Base-by-base conservation (phyloP, 2,329 filamentous ascomycete genomes). In the Falciphora oryzae region DNA sequence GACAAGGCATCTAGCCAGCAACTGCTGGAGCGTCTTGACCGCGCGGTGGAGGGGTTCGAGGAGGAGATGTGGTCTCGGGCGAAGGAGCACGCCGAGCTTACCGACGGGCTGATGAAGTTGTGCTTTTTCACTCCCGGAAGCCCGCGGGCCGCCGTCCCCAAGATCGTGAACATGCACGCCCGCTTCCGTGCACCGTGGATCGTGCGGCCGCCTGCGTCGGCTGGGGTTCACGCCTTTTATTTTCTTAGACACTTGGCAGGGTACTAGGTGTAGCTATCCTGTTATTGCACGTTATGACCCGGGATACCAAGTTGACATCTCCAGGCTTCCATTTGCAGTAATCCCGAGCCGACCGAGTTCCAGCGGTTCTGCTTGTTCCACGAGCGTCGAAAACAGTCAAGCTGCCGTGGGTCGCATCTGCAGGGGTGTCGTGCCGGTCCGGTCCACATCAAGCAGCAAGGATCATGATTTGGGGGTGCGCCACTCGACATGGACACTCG, bases 41-140 rank as follows among this genome's bases (percentile, higher is more conserved):
- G 73, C 62, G 72, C 71, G 44, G 70, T 80, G 29, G 64, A 64
- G 2, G 67, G 63, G 3, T 80, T 75, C 62, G 79, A 81, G 68
- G 59, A 77, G 63, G 75, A 78, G 27, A 73, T 79, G 71, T 78
- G 75, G 50, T 65, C 68, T 7, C 75, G 79, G 1, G 73, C 75
- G 22, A 69, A 71, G 61, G 70, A 71, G 57, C 72, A 71, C 13
- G 65, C 69, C n/a, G 63, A 64, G 56, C 64, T 74, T 35, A 70
- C 70, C 13, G 65, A 73, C 57, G 66, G 68, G 22, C 69, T 78
- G 69, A 78, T 79, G 69, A 72, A 74, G 35, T 74, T 78, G 56
- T 82, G 80, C 78, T 76, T 84, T 68, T 80, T 81, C 65, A 81
- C 78, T 0, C 74, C 76, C 4, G 79, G 77, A 2, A 77, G 78